A percentile compares a stretch with the other conserved stretches of the same genome.
Conservation (phyloP, 768 basidiomycete species). For the Candolleomyces efflorescens region DNA sequence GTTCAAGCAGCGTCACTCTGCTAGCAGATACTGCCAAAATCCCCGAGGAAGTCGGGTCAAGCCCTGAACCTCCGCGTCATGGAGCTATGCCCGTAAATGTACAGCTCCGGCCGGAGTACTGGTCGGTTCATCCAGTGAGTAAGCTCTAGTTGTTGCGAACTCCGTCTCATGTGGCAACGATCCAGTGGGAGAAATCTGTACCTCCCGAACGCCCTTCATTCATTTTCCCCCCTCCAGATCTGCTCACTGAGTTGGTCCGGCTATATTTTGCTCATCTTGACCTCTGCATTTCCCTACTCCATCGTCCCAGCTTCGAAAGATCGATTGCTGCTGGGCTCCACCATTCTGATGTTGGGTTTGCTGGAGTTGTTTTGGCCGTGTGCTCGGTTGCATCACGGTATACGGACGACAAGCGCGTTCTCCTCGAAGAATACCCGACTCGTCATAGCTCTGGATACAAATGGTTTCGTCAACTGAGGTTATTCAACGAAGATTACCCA, state of each 20-base stretch:
- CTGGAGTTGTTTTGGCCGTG: slow-evolving; percentile 45
- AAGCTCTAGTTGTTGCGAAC: neutral
- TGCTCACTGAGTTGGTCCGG: slow-evolving; percentile 42
- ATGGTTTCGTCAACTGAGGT: slow-evolving; percentile 50
- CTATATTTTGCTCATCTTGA: slow-evolving; percentile 50
- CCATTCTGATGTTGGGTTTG: slow-evolving; percentile 39
- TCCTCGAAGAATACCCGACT: slow-evolving; percentile 22
- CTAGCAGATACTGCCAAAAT: neutral
- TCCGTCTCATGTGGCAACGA: slow-evolving; percentile 28
- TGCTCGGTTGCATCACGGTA: slow-evolving; percentile 53
- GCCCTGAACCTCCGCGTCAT: neutral
- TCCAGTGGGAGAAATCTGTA: slow-evolving; percentile 11
- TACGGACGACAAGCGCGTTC: slow-evolving; percentile 36
- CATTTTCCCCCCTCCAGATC: slow-evolving; percentile 36
- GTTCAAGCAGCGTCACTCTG: neutral
- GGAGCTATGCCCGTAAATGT: slow-evolving; percentile 15
- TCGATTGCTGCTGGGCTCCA: slow-evolving; percentile 39
- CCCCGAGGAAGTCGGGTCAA: neutral
- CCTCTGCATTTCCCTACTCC: slow-evolving; percentile 47
- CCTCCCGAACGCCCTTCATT: slow-evolving; percentile 20
- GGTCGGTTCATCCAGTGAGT: slow-evolving; percentile 43
- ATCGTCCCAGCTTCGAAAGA: slow-evolving; percentile 51
- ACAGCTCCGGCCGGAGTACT: slow-evolving; percentile 38
- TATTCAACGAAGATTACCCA: slow-evolving; percentile 48
- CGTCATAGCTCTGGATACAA: slow-evolving; percentile 44